Percentiles rank a stretch among this genome's conserved stretches.
Conservation (phyloP, 2,329 filamentous ascomycete genomes). For the Pestalotiopsis fici region DNA sequence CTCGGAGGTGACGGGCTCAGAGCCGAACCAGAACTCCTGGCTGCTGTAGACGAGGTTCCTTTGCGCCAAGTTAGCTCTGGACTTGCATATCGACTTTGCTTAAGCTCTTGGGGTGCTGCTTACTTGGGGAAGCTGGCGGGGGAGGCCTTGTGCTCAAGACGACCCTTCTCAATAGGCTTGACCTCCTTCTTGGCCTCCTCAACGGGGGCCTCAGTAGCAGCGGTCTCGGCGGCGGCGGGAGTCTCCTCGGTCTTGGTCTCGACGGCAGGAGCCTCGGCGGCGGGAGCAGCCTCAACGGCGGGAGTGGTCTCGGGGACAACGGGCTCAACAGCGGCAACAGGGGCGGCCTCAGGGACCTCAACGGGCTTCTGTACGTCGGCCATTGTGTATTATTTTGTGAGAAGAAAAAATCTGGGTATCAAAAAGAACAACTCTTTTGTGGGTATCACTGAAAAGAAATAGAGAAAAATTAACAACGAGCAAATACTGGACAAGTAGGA, state of each 20-base stretch:
- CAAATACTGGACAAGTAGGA: conserved; percentile 29
- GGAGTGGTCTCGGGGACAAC: conserved; percentile 26
- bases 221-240: conserved; percentile 38
- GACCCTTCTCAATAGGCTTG: conserved; percentile 78
- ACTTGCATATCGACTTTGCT: neutral
- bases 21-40: conserved; percentile 88
- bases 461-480: conserved; percentile 26
- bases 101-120: conserved; percentile 34
- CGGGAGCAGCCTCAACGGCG: conserved; percentile 20
- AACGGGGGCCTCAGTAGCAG: conserved; percentile 40
- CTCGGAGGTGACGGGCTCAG: conserved; percentile 73
- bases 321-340: conserved; percentile 36
- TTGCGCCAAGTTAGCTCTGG: conserved; percentile 11
- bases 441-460: conserved; percentile 54
- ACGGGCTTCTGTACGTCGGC: conserved; percentile 73
- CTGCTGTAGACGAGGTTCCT: conserved; percentile 90
- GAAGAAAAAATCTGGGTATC: conserved; percentile 37
- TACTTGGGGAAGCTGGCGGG: conserved; percentile 85
- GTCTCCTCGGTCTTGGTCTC: conserved; percentile 45
- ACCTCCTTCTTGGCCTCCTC: conserved; percentile 50
- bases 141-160: conserved; percentile 86
- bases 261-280: conserved; percentile 29
- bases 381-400: conserved; percentile 54
- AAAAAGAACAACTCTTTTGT: conserved; percentile 29
- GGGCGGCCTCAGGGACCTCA: conserved; percentile 57